Base-by-base conservation (phyloP, 176 grass and related monocot species). In the Coix lacrymajobi region DNA sequence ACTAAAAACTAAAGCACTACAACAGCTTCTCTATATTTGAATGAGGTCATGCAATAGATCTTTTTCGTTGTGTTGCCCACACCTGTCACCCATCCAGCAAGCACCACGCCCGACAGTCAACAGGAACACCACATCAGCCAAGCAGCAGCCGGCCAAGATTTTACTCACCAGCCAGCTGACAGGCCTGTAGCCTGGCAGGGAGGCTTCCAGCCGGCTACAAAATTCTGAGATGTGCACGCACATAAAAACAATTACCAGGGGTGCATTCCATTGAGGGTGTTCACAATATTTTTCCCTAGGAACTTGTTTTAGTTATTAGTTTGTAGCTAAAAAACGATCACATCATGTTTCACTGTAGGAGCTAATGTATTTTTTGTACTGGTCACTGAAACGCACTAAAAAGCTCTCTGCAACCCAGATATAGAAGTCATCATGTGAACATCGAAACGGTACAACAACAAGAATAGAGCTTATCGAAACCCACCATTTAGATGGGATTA, bases 221-320 rank as follows among this genome's bases (percentile, higher is more conserved):
- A 91, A 94, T 30, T 89, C 75, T 98, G 95, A n/a, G 83, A 86
- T 94, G 92, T 28, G 3, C 45, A 79, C 70, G 31, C 60, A 79
- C 84, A 74, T 51, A 51, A 15, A 49, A 69, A 39, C 31, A 69
- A 28, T 54, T 71, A 22, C 86, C 68, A 92, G 56, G 25, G 17
- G 37, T 76, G 19, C 20, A 61, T 73, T 75, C 68, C 8, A 69
- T 49, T 56, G 69, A 69, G 71, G 17, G 7, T 14, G 71, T 76
- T 66, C 83, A 76, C 19, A 46, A 30, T 79, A 64, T 39, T 30
- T 66, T 26, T 67, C 79, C 38, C 73, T 13, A 80, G 71, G 30
- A 69, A 86, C 20, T 83, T 37, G 69, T 19, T 77, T 40, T 26
- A 77, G 5, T 66, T 31, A 11, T 86, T 67, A 37, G 20, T 51